Percentiles rank a stretch among this genome's conserved stretches.
Conservation (phyloP, 1,139 yeast species). For the Hansenula lynferdii region DNA sequence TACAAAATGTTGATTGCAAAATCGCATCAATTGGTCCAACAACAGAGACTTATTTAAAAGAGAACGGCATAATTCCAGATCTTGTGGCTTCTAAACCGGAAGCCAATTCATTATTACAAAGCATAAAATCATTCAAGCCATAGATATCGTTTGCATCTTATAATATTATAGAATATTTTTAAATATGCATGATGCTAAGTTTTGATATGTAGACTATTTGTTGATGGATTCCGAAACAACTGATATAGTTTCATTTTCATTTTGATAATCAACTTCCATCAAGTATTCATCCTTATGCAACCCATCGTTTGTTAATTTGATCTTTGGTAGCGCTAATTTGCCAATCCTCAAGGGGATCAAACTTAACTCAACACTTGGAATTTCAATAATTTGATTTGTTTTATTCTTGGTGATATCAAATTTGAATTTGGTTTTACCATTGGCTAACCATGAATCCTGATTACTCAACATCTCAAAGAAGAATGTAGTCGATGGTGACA, state of each 20-base stretch:
- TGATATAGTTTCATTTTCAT: constrained; percentile 62
- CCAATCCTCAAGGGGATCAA: constrained; percentile 78
- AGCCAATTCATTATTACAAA: constrained; percentile 49
- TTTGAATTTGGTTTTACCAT: constrained; percentile 56
- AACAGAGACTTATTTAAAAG: constrained; percentile 58
- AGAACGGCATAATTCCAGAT: constrained; percentile 49
- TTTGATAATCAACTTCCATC: constrained; percentile 60
- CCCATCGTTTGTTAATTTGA: constrained; percentile 39
- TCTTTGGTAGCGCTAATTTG: constrained; percentile 59
- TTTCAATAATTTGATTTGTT: constrained; percentile 10
- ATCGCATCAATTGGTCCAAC: constrained; percentile 94
- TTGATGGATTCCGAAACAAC: constrained; percentile 69
- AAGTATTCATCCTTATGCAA: constrained; percentile 31
- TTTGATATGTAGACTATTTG: constrained; percentile 19
- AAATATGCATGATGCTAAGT: not conserved
- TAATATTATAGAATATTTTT: no score
- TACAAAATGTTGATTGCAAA: constrained; percentile 25
- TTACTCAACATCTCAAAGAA: constrained; percentile 33
- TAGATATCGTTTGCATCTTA: no score
- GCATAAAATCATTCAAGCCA: constrained; percentile 19
- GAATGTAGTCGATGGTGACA: constrained; percentile 20
- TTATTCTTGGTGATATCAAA: constrained; percentile 31
- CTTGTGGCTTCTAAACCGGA: constrained; percentile 73
- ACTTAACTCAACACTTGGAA: constrained; percentile 34
- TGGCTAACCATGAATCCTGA: constrained; percentile 60